These are phyloP conservation scores for Mikania micrantha DNA, from an alignment of 129 eudicot genomes.

Conservation along the genomic window DNA sequence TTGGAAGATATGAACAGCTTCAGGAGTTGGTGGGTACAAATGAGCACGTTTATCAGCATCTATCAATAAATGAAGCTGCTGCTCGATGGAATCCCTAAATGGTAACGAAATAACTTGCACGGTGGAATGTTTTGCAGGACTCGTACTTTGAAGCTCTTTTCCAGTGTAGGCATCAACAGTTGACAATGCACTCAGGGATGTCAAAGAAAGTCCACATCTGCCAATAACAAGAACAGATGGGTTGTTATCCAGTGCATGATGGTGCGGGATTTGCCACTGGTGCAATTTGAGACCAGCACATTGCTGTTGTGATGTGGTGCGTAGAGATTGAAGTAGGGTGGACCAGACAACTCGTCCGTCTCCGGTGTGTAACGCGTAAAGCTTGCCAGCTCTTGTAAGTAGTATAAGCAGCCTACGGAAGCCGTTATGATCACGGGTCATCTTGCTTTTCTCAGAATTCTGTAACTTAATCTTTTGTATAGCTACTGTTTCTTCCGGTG, in stretches of 20 bases:
- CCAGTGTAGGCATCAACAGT: constrained; percentile 78
- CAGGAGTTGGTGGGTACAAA: constrained; percentile 73
- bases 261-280: constrained; percentile 95
- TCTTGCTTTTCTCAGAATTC: constrained; percentile 80
- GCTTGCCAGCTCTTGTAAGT: constrained; percentile 86
- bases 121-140: constrained; percentile 66
- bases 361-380: constrained; percentile 88
- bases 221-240: constrained; percentile 89
- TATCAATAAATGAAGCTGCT: constrained; percentile 66
- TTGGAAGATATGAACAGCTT: constrained; percentile 65
- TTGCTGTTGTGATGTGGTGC: constrained; percentile 38
- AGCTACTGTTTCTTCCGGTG: constrained; percentile 76
- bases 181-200: constrained; percentile 64
- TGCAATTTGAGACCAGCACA: constrained; percentile 64
- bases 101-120: constrained; percentile 73
- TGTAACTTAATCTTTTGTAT: constrained; percentile 68
- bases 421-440: constrained; percentile 97
- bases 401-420: constrained; percentile 81
- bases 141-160: constrained; percentile 40
- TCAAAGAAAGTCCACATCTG: constrained; percentile 54
- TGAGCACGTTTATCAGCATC: constrained; percentile 60
- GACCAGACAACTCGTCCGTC: constrained; percentile 99
- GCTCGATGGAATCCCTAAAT: constrained; percentile 73
- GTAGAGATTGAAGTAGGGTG: constrained; percentile 52
- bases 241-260: constrained; percentile 86